These are phyloP conservation scores for Inga leiocalycina DNA, from an alignment of 306 rosid genomes.

Conservation along the genomic window DNA sequence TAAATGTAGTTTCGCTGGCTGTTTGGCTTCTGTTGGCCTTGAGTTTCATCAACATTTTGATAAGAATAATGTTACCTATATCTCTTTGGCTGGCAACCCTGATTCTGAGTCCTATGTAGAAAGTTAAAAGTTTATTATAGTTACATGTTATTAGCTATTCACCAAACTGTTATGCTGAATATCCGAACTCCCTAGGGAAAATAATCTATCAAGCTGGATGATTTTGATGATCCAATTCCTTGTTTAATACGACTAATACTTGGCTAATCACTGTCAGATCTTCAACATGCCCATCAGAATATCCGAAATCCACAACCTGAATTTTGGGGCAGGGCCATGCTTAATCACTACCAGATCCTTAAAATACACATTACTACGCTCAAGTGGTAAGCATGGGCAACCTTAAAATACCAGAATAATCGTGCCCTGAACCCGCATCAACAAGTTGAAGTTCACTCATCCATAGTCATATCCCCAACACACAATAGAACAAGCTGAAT, in stretches of 20 bases:
- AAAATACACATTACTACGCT: not conserved
- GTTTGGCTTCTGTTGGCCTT: not conserved
- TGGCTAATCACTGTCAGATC: constrained; percentile 14
- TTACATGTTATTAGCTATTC: too few species aligned
- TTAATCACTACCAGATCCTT: not conserved
- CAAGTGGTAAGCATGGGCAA: not conserved
- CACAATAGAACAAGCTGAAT: not conserved
- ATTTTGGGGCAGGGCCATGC: not conserved
- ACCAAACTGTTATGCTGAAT: not conserved
- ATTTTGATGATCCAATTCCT: not conserved
- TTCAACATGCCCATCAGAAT: constrained; percentile 14
- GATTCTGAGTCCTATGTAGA: not conserved
- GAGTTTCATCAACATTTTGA: not conserved
- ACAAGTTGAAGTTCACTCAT: not conserved
- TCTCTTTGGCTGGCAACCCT: not conserved
- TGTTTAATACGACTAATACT: not conserved
- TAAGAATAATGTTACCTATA: not conserved
- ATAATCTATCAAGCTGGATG: not conserved
- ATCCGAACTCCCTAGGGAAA: not conserved
- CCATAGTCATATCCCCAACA: not conserved
- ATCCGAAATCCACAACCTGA: not conserved
- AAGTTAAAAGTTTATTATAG: not conserved
- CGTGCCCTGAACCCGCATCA: not conserved
- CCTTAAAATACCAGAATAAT: not conserved
- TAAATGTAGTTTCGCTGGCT: not conserved